Conservation (phyloP, 139 green algal genomes). For the Picochlorum sp. region DNA sequence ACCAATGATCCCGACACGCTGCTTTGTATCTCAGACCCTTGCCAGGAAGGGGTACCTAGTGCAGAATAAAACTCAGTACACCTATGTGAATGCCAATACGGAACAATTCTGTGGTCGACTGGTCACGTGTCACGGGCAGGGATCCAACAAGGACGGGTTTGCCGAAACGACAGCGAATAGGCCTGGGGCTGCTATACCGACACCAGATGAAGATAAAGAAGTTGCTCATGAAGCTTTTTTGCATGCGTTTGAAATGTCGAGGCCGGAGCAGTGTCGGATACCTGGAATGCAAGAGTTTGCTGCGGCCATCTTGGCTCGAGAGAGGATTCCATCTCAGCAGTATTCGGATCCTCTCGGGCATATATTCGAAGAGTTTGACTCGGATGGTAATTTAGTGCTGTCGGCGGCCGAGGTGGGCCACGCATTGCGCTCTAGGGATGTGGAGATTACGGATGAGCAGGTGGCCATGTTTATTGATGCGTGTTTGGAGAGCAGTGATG, state of each 20-base stretch:
- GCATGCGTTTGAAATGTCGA: constrained; percentile 24
- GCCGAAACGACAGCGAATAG: neutral
- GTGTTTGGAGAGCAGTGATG: constrained; percentile 21
- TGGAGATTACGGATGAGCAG: constrained; percentile 32
- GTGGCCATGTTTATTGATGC: constrained; percentile 31
- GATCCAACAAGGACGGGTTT: neutral
- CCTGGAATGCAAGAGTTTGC: constrained; percentile 43
- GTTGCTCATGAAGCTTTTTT: constrained; percentile 26
- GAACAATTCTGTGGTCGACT: too few species aligned
- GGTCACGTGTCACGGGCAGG: too few species aligned
- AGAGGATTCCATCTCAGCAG: constrained; percentile 25
- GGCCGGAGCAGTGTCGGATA: constrained; percentile 17
- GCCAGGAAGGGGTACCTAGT: too few species aligned
- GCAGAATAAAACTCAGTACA: too few species aligned
- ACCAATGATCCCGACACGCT: too few species aligned
- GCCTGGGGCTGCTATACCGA: constrained; percentile 3
- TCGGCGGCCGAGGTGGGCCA: constrained; percentile 24
- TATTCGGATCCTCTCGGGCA: constrained; percentile 27
- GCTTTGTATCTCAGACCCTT: too few species aligned
- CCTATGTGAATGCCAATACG: too few species aligned
- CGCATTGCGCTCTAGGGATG: constrained; percentile 25
- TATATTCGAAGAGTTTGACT: constrained; percentile 44
- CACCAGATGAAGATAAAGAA: constrained; percentile 24
- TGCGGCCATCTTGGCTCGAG: constrained; percentile 25
- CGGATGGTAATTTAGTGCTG: constrained; percentile 22